Conservation (phyloP, 2,329 filamentous ascomycete species). For the Thelonectria blattea region DNA sequence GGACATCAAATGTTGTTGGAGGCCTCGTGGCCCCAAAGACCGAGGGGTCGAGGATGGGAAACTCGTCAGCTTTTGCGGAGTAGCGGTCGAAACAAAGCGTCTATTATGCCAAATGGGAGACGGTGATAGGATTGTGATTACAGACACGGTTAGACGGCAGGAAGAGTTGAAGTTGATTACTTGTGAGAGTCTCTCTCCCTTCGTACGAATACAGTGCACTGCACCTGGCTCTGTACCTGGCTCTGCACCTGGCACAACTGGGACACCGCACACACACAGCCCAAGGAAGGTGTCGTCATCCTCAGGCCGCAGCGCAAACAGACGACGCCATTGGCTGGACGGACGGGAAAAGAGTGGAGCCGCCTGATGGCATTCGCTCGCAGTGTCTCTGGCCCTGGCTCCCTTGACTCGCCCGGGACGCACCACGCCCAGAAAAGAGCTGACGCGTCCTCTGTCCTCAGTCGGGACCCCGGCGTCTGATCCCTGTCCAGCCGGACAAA, state of each 20-base stretch:
- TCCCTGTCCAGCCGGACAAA: constrained; percentile 36
- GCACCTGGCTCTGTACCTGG: too few relatives aligned
- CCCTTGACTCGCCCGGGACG: constrained; percentile 31
- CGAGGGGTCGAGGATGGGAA: constrained; percentile 11
- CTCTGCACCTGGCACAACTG: too few relatives aligned
- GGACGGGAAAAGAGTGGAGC: constrained; percentile 16
- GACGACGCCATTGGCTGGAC: not conserved
- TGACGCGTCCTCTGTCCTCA: constrained; percentile 37
- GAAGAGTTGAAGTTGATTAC: constrained; percentile 5
- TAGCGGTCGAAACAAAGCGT: constrained; percentile 5
- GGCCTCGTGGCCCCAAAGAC: constrained; percentile 33
- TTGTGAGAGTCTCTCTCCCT: too few relatives aligned
- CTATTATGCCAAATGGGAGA: constrained; percentile 5
- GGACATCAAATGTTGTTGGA: constrained; percentile 26
- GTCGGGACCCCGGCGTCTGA: constrained; percentile 33
- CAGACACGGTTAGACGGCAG: constrained; percentile 1
- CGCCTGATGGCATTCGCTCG: constrained; percentile 16
- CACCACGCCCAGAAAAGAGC: constrained; percentile 35
- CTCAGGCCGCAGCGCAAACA: constrained; percentile 34
- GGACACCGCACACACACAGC: constrained; percentile 28
- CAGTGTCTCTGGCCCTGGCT: constrained; percentile 24
- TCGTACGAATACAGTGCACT: too few relatives aligned
- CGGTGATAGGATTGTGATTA: constrained; percentile 8
- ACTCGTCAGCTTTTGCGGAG: constrained; percentile 33
- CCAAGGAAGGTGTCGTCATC: constrained; percentile 41